Base-by-base conservation (phyloP, 192 early-diverging fungal species). In the Gaertneriomyces sp. region DNA sequence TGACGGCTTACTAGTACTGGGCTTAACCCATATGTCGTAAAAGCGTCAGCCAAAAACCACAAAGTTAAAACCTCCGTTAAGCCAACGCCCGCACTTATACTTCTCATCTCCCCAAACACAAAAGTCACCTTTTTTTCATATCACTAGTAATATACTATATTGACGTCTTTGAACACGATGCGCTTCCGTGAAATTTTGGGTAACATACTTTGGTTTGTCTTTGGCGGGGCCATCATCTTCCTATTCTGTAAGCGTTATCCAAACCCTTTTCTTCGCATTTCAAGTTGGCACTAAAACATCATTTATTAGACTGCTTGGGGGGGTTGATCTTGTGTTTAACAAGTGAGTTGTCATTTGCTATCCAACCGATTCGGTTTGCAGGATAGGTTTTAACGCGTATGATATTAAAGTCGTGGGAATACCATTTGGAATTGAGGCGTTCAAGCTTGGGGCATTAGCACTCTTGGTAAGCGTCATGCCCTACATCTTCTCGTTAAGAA, bases 361-460 rank as follows among this genome's bases (percentile, higher is more conserved):
- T 45, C 42, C 42, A 55, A 8, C 12, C 33, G 40, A 25, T 39
- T 44, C 39, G 33, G 14, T 55, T 55, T 9, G 20, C n/a, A 11
- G 46, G n/a, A 47, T 47, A 47, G 9, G 9, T 9, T 47, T 47
- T 47, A 11, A 47, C 46, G 10, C 10, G 9, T 11, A 47, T 47
- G 46, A 9, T n/a, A 9, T 6, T 63, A 3, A 5, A 66, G 64
- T 66, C 42, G 20, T 66, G 9, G 64, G 64, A 3, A 51, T 66
- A 6, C 64, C 64, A 55, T 66, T 66, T 46, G 64, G 64, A 20
- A 43, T 66, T 5, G 64, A 66, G 44, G 64, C 64, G 53, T 57
- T 66, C 53, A 66, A 66, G 47, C 54, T 66, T 2, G 64, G 64
- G 39, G 53, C 19, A 19, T 43, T 66, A 9, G 25, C 43, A 33